Evolutionary conservation across 805 yeast species (phyloP).

Genomic region (Candida vartiovaarae): DNA sequence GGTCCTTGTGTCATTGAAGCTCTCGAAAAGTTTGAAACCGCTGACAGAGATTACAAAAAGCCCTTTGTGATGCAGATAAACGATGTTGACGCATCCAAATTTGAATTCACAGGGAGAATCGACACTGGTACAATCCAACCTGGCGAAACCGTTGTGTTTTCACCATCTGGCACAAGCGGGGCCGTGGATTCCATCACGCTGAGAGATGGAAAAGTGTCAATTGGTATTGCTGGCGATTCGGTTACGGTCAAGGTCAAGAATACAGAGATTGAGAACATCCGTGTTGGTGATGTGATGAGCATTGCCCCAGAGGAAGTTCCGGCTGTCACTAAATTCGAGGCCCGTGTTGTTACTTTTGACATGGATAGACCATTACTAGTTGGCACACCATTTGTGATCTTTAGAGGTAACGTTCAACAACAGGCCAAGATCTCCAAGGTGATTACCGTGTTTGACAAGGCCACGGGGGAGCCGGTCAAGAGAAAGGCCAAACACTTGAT

Average conservation of each 20-base stretch:
- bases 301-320: constrained; percentile 89
- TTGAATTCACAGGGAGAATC: constrained; percentile 92
- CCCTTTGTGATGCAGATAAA: constrained; percentile 86
- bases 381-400: constrained; percentile 88
- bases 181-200: constrained; percentile 86
- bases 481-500: constrained; percentile 89
- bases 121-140: constrained; percentile 90
- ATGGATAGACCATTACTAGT: constrained; percentile 89
- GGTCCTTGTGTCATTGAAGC: constrained; percentile 74
- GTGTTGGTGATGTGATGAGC: constrained; percentile 92
- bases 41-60: constrained; percentile 75
- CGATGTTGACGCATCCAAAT: constrained; percentile 77
- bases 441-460: constrained; percentile 81
- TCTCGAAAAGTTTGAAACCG: constrained; percentile 77
- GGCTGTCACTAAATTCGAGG: constrained; percentile 65
- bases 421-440: constrained; percentile 83
- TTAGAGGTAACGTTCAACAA: constrained; percentile 91
- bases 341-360: constrained; percentile 83
- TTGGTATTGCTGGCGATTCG: constrained; percentile 89
- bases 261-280: constrained; percentile 82
- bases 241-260: constrained; percentile 89
- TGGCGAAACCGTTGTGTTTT: constrained; percentile 84
- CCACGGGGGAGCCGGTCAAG: constrained; percentile 78
- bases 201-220: constrained; percentile 76
- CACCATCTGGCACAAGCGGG: constrained; percentile 88